Conservation (phyloP, 169 alveolate genomes). For the Eimeria maxima region DNA sequence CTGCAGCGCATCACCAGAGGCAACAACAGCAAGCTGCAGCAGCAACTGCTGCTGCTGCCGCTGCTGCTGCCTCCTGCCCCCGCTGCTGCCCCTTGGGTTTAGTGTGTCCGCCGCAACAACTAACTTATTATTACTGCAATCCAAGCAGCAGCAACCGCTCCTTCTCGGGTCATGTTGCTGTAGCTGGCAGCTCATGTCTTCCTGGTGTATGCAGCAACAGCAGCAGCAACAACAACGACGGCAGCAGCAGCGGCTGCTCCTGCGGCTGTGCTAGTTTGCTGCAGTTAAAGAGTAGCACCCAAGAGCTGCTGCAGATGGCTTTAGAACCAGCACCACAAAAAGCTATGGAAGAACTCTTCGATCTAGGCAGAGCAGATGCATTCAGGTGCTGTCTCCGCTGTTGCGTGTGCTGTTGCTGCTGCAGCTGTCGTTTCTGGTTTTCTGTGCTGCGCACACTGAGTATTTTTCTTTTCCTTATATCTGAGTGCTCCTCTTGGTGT, state of each 20-base stretch:
- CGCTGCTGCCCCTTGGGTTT: slow-evolving; percentile 23
- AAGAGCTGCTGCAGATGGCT: slow-evolving; percentile 49
- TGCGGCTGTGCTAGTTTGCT: slow-evolving; percentile 6
- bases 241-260: background rate
- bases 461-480: background rate
- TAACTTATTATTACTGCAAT: background rate
- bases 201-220: background rate
- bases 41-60: background rate
- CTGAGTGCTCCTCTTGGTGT: too few species aligned
- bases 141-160: background rate
- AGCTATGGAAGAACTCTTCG: background rate
- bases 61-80: background rate
- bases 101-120: background rate
- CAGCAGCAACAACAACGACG: background rate
- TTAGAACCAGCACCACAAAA: background rate
- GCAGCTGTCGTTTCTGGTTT: background rate
- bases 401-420: background rate
- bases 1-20: background rate
- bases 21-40: too few species aligned
- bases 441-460: background rate
- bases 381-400: background rate
- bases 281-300: background rate
- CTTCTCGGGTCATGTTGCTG: background rate
- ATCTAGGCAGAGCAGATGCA: background rate
- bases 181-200: background rate